Base-by-base conservation (phyloP, 2,329 filamentous ascomycete genomes). In the Pseudogymnoascus sp. region DNA sequence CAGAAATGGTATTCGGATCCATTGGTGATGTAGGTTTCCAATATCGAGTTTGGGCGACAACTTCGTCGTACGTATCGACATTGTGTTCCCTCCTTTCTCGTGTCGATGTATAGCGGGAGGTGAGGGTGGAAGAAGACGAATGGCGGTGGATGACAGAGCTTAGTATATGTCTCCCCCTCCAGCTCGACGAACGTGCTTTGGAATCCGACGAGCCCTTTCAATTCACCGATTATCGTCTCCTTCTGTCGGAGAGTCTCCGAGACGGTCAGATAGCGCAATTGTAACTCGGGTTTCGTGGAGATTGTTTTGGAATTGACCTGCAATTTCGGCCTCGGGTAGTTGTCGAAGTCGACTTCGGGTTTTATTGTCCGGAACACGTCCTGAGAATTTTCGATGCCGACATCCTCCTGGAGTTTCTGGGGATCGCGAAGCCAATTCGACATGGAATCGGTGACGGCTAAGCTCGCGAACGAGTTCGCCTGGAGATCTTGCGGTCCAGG, bases 101-200 rank as follows among this genome's bases (percentile, higher is more conserved):
- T 95, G 75, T 97, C 95, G 71, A 99, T 95, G 77, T 93, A 96
- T 11, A 99, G 84, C 0, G 93, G 93, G 7, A 98, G 84, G 65
- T 88, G 83, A 0, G 92, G 91, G 71, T 96, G 93, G 76, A 98
- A 93, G 73, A 93, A 91, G 23, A 93, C 89, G 70, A 92, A 92
- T 0, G 90, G 90, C 1, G 86, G 77, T 3, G 85, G 85, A 2
- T 83, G 84, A 13, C 80, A 83, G 10, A 90, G 76, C 62, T 90
- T 87, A 36, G 82, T 78, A 87, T 88, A 92, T 7, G 86, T 80
- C 69, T 90, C 91, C 31, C 81, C 80, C 1, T 83, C 78, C 63
- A 90, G 83, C 10, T 82, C 79, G 68, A 86, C 90, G 69, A 92
- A 92, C 65, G 89, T 83, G 60, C 86, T 86, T 69, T 92, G 86